Evolutionary conservation across 2,329 filamentous ascomycete genomes (phyloP), one percentile per base, ranked within the genome.

Genomic region (Xylaria arbuscula): DNA sequence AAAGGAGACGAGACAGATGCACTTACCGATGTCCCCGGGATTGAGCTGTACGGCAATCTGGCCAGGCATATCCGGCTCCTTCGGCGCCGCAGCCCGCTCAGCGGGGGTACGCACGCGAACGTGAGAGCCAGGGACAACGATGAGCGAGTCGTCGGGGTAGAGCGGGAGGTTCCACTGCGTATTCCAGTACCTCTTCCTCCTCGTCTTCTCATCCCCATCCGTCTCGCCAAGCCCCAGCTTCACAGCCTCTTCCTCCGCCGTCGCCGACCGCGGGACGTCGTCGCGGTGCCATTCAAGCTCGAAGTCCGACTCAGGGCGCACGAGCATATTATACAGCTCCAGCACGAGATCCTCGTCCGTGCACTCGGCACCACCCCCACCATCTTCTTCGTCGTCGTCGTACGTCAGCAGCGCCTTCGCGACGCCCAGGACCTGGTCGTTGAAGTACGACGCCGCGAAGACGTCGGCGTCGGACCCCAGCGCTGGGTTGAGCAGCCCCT

Each of bases 151-250:
- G 77, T 97, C 94, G 38, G 69, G 70, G 77, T 89, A 94, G 8
- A 97, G 83, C 8, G 93, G 90, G 51, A 97, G 84, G 78, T 97
- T 97, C 87, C 93, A 97, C 82, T 97, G 94, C 45, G 93, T 91
- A 75, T 96, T 93, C 74, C 87, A 89, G 65, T 90, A 66, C 15
- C 67, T 48, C 50, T 54, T 54, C 51, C 36, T 32, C 17, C 36
- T 54, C n/a, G 17, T 38, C 22, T 47, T 11, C 22, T 19, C 15
- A 6, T 17, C 78, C 76, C 62, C 24, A 77, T 47, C 76, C 5
- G 32, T 15, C 7, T 10, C 51, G 80, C 80, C 56, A 6, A 70
- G 28, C 1, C 78, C 76, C 60, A 97, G 81, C 34, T 90, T 81
- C 53, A 80, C 80, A 50, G 88, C 76, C 79, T 97, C 94, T 75